Evolutionary conservation across 495 filamentous ascomycete genomes (phyloP).

Genomic region (Talaromyces nanjingensis): DNA sequence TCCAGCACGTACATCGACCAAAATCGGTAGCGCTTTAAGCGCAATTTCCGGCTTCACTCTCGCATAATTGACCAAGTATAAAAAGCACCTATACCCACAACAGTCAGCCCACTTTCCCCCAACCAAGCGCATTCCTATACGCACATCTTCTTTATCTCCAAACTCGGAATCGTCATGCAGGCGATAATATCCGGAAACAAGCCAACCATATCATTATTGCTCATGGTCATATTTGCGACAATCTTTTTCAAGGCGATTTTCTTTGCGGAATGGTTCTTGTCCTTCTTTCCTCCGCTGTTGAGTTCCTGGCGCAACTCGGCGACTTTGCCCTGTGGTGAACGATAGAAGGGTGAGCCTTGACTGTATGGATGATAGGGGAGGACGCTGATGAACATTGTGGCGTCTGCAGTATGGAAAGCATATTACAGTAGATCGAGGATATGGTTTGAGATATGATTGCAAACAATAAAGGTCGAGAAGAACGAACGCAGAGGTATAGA

Average conservation of each 20-base stretch:
- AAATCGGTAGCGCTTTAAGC: conserved; percentile 81
- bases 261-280: conserved; percentile 95
- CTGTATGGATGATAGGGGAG: conserved; percentile 22
- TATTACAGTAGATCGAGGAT: background rate
- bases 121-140: conserved; percentile 16
- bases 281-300: conserved; percentile 90
- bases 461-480: background rate
- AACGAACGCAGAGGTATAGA: background rate
- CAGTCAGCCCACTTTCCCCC: conserved; percentile 15
- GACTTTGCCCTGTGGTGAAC: conserved; percentile 81
- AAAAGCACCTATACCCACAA: conserved; percentile 68
- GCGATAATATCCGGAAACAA: conserved; percentile 91
- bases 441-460: background rate
- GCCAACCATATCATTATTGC: conserved; percentile 99
- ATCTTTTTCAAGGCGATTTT: conserved; percentile 99
- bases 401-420: background rate
- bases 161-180: conserved; percentile 86
- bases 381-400: conserved; percentile 27
- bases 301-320: conserved; percentile 94
- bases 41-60: conserved; percentile 92
- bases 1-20: conserved; percentile 59
- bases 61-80: conserved; percentile 95
- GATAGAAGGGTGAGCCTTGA: conserved; percentile 34
- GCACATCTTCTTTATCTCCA: conserved; percentile 99
- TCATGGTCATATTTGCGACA: conserved; percentile 99